phyloP scores from a whole-genome alignment of 169 alveolate genomes.

The Sarcocystis neurona region DNA sequence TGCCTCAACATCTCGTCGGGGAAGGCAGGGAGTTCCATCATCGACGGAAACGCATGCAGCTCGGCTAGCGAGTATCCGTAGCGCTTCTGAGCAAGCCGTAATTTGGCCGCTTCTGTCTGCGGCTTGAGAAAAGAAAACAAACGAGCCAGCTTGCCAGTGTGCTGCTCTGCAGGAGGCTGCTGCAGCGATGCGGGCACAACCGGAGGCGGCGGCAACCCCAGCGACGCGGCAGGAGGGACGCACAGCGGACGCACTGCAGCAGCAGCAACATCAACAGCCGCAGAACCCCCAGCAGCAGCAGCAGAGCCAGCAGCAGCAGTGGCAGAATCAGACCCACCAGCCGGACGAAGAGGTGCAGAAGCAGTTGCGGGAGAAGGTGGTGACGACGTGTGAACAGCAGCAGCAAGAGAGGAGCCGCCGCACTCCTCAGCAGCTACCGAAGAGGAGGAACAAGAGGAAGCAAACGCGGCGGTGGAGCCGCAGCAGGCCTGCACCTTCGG shows the following conservation, averaged over 20 bases:
- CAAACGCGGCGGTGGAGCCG: no score
- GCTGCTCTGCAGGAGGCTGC: no score
- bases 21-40: constrained; percentile 11
- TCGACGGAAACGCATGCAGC: constrained; percentile 14
- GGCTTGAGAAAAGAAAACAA: neutral
- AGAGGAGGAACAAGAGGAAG: neutral
- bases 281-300: no score
- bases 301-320: no score
- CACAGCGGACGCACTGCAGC: no score
- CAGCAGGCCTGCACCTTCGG: no score
- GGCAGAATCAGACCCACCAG: no score
- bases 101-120: neutral
- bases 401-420: neutral
- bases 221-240: no score
- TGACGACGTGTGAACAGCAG: neutral
- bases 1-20: neutral
- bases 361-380: neutral
- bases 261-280: no score
- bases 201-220: no score
- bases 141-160: no score
- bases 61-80: constrained; percentile 26
- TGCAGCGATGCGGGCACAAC: no score
- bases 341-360: neutral
- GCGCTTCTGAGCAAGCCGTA: constrained; percentile 2
- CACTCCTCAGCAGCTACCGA: neutral